Conservation (phyloP, 2,329 filamentous ascomycete genomes). For the Amphichorda felina region DNA sequence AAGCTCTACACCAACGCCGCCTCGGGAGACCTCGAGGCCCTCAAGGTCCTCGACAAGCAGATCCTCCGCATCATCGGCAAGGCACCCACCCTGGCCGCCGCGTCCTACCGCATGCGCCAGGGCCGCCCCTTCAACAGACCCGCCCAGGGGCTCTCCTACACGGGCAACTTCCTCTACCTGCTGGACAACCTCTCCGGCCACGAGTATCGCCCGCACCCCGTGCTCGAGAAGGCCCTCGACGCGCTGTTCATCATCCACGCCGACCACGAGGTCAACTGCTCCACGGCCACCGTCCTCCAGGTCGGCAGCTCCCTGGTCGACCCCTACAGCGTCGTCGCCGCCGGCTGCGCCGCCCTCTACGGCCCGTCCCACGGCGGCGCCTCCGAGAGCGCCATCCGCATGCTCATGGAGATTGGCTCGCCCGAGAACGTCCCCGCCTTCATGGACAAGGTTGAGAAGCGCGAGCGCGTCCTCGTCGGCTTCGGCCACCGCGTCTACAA, state of each 20-base stretch:
- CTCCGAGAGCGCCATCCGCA: constrained; percentile 42
- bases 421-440: constrained; percentile 37
- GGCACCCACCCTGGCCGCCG: constrained; percentile 35
- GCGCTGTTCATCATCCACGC: constrained; percentile 43
- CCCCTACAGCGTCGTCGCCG: constrained; percentile 39
- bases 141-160: constrained; percentile 33
- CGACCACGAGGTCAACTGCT: constrained; percentile 48
- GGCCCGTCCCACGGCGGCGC: constrained; percentile 49
- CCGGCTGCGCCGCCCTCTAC: constrained; percentile 39
- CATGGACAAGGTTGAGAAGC: constrained; percentile 35
- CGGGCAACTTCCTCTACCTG: constrained; percentile 43
- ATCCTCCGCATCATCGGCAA: constrained; percentile 40
- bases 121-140: constrained; percentile 38
- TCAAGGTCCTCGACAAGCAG: constrained; percentile 35
- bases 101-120: constrained; percentile 39
- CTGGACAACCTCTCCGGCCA: constrained; percentile 35
- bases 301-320: constrained; percentile 44
- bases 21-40: constrained; percentile 23
- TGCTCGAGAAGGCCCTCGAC: constrained; percentile 37
- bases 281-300: constrained; percentile 42
- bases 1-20: constrained; percentile 36
- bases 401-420: constrained; percentile 37
- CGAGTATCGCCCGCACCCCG: constrained; percentile 35
- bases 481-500: constrained; percentile 45
- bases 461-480: constrained; percentile 39